Base-by-base conservation (phyloP, 2,329 filamentous ascomycete genomes). In the Talaromyces sp. region DNA sequence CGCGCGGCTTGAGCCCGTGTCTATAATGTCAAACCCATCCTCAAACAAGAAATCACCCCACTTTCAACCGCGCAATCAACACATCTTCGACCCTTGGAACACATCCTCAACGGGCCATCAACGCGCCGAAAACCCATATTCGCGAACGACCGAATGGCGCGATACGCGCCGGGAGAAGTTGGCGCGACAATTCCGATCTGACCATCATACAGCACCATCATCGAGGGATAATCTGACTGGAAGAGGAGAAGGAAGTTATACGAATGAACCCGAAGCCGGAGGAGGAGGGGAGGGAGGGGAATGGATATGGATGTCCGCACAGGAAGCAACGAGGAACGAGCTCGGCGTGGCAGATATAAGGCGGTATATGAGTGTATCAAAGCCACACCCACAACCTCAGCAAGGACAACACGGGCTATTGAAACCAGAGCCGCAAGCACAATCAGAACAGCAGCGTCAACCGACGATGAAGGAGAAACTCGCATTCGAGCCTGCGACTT, bases 101-200 rank as follows among this genome's bases (percentile, higher is more conserved):
- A 88, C 88, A 14, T 86, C 87, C 13, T 87, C 89, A 6, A 88
- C 89, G 0, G 91, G 91, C 54, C 92, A 97, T 75, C 93, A 96
- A 77, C 84, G 87, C 47, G 87, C 90, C 48, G 90, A 94, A 66
- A 88, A 87, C 66, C 78, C 81, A 3, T 82, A 89, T 1, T 85
- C 86, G 1, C 84, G 85, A 27, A 84, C 82, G 70, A 87, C 81
- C 68, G 84, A 86, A 73, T 96, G 92, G 92, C 87, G 91, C 27
- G 82, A 87, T 60, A 89, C 87, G 14, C 86, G 91, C 48, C 85
- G 83, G 52, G 77, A 82, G 62, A 95, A 94, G 78, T 82, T 96
- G 45, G 82, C 84, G 56, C 82, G 83, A 71, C 92, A 96, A 75
- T 91, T 91, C 75, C 78, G 80, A 24, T 88, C 58, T 85, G 88